Base-by-base conservation (phyloP, 116 monocot genomes). In the Posidonia oceanica region DNA sequence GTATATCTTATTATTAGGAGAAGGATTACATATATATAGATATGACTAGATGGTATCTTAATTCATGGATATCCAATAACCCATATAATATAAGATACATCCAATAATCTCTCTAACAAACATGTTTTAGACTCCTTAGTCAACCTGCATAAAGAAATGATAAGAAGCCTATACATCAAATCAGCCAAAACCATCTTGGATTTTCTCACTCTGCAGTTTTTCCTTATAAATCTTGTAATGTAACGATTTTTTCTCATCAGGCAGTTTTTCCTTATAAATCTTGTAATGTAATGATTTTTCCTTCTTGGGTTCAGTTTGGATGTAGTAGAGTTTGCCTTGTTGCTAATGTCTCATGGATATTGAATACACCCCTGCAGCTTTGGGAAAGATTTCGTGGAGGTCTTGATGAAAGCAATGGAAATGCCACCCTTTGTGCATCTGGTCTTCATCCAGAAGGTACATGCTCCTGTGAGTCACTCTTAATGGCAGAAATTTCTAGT, bases 371-470 rank as follows among this genome's bases (percentile, higher is more conserved):
- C 17, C 7, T 84, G 74, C 72, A 91, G 90, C 54, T 84, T 65
- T 78, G 84, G 56, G 87, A 79, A 69, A 74, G 56, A 40, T 61
- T 77, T 63, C 88, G 61, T 73, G 72, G 71, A 67, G 74, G 76
- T 72, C 69, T 59, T 80, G 59, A 59, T 79, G 76, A 80, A 63
- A 63, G 67, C 14, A 78, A 40, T 72, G 59, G 73, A 13, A 70
- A 22, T 70, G 67, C 74, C 48, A 69, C 57, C 5, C 75, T 73
- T 53, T 92, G 92, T 74, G 76, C 86, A 36, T 80, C 85, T 36
- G 92, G 92, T 41, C 81, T 92, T 66, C 92, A 92, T 68, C 88
- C 79, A 62, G 77, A 82, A 72, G 92, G 92, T 60, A 74, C 83
- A 80, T 92, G 92, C 67, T 81, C 85, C 5, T 92, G 92, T 69